These are phyloP conservation scores for Rhizopogon rudus DNA, from an alignment of 768 basidiomycete species.

Conservation along the genomic window DNA sequence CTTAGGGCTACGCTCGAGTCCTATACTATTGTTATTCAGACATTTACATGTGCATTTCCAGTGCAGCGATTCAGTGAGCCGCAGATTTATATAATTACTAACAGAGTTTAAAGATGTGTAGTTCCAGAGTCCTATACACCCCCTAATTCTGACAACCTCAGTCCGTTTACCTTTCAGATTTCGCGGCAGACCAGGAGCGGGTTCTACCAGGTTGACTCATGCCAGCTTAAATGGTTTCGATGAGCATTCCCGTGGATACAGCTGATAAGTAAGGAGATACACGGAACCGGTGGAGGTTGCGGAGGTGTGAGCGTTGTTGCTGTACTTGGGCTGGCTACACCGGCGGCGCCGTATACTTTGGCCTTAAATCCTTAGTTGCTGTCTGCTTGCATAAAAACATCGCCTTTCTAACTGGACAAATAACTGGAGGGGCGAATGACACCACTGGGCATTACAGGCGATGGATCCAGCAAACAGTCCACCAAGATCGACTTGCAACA, in stretches of 20 bases:
- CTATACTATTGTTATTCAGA: no score
- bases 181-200: constrained; percentile 23
- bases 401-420: no score
- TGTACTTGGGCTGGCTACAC: constrained; percentile 23
- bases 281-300: constrained; percentile 66
- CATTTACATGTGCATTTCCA: no score
- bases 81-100: not conserved
- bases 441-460: no score
- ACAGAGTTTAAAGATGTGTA: not conserved
- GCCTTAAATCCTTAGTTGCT: constrained; percentile 28
- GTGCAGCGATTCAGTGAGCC: not conserved
- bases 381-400: constrained; percentile 35
- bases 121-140: constrained; percentile 23
- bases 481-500: no score
- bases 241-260: constrained; percentile 67
- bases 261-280: constrained; percentile 80
- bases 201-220: constrained; percentile 53
- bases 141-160: constrained; percentile 68
- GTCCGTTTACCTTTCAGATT: constrained; percentile 70
- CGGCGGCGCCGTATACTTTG: constrained; percentile 30
- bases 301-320: constrained; percentile 57
- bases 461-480: no score
- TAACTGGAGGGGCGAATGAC: no score
- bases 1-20: no score
- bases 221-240: constrained; percentile 83